Evolutionary conservation across 352 stramenopile genomes (phyloP).

Genomic region (Thraustochytrium striatum): DNA sequence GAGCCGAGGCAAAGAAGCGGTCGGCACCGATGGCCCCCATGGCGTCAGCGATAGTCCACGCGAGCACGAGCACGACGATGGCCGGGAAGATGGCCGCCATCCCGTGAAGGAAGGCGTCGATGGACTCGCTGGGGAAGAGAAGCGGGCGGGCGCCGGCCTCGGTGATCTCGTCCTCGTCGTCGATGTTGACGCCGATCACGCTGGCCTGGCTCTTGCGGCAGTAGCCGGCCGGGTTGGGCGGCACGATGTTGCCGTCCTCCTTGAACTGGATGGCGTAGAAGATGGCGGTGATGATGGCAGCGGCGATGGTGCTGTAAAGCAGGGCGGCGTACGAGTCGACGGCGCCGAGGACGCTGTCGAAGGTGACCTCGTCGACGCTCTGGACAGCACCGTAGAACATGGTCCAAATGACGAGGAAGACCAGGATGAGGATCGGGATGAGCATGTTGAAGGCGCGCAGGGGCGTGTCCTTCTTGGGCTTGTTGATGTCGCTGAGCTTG

Average conservation of each 20-base stretch:
- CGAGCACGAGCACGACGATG: constrained; percentile 57
- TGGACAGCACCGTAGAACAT: constrained; percentile 57
- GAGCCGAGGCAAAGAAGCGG: constrained; percentile 58
- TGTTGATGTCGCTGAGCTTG: constrained; percentile 50
- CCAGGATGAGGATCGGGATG: constrained; percentile 55
- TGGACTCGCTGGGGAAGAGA: constrained; percentile 47
- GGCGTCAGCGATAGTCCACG: constrained; percentile 67
- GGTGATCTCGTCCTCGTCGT: constrained; percentile 49
- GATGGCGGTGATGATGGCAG: constrained; percentile 50
- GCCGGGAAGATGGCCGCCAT: constrained; percentile 59
- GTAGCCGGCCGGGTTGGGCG: constrained; percentile 52
- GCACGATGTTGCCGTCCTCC: constrained; percentile 54
- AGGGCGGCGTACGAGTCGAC: constrained; percentile 57
- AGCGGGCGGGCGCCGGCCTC: too few species aligned
- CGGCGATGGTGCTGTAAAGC: constrained; percentile 59
- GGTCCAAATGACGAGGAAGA: constrained; percentile 59
- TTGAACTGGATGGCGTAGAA: constrained; percentile 62
- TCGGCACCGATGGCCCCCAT: constrained; percentile 56
- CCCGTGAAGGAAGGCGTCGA: constrained; percentile 58
- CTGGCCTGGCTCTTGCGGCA: background rate
- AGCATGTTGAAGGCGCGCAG: constrained; percentile 58
- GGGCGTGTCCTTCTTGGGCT: constrained; percentile 55
- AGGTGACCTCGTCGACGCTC: constrained; percentile 48
- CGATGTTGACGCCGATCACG: constrained; percentile 15
- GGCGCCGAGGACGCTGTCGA: constrained; percentile 58